Conservation (phyloP, 2,329 filamentous ascomycete genomes). For the Coniochaeta hoffmannii region DNA sequence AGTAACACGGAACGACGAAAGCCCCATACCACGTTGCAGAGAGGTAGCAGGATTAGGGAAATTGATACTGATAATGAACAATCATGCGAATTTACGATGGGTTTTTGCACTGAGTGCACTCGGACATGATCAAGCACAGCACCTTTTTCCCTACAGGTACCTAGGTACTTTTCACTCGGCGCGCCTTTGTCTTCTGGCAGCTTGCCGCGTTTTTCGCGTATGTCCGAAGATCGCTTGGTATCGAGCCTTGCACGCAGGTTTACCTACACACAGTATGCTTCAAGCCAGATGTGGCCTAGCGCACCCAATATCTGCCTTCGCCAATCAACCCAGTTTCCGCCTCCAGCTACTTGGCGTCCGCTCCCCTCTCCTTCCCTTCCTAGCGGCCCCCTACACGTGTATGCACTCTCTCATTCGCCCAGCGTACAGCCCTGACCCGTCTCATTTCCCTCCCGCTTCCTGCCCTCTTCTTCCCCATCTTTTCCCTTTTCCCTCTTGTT, state of each 20-base stretch:
- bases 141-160: no score
- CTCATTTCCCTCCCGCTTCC: slow-evolving; percentile 1
- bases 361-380: slow-evolving; percentile 1
- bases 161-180: no score
- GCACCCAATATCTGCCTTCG: not conserved
- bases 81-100: no score
- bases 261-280: no score
- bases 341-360: not conserved
- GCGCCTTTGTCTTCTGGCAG: no score
- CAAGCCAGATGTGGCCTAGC: not conserved
- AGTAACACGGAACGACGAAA: not conserved
- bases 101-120: no score
- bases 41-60: not conserved
- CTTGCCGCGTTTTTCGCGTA: no score
- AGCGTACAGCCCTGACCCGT: not conserved
- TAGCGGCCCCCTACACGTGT: not conserved
- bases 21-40: slow-evolving; percentile 2
- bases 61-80: no score
- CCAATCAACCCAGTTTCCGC: not conserved
- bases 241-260: no score
- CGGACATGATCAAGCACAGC: no score
- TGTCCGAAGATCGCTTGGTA: not conserved
- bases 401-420: not conserved
- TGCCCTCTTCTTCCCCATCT: slow-evolving; percentile 1
- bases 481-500: not conserved